These are phyloP conservation scores for Kokia cookei DNA, from an alignment of 441 rosid species.

Conservation along the genomic window DNA sequence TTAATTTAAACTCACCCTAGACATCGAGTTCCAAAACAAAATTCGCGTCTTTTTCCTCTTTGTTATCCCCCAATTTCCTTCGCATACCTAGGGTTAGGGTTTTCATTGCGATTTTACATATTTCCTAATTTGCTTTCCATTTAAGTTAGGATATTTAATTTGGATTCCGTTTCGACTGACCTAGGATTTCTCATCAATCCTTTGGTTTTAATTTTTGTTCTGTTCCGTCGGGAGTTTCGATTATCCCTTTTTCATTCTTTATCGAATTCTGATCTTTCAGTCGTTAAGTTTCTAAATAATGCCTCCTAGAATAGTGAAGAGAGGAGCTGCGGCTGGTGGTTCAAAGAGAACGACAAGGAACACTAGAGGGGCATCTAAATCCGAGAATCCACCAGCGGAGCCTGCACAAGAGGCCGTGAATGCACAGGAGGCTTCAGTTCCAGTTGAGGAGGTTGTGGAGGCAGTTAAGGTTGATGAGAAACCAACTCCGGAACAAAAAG, in stretches of 20 bases:
- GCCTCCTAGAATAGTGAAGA: conserved; percentile 77
- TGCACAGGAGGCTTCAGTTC: conserved; percentile 1
- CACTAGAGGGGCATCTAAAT: not conserved
- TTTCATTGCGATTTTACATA: not conserved
- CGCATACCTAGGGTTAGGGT: conserved; percentile 1
- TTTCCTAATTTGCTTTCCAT: not conserved
- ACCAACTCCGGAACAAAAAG: conserved; percentile 21
- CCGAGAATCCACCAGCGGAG: not conserved
- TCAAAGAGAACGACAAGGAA: not conserved
- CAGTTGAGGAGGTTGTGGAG: conserved; percentile 19
- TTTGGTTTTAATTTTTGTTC: not conserved
- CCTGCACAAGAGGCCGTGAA: not conserved
- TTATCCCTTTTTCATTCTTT: not conserved
- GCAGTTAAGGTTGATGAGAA: conserved; percentile 21
- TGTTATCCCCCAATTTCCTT: not conserved
- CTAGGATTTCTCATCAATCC: not conserved
- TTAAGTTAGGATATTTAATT: not conserved
- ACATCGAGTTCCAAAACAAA: too few relatives aligned
- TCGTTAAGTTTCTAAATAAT: conserved; percentile 17
- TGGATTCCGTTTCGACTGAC: not conserved
- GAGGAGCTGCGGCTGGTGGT: conserved; percentile 34
- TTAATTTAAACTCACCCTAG: too few relatives aligned
- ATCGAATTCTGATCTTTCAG: not conserved
- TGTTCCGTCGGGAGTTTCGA: not conserved
- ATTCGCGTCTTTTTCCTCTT: not conserved